A percentile compares a stretch with the other conserved stretches of the same genome.
Evolutionary conservation across 1,284 basidiomycete species (phyloP).

Genomic region (Ceratobasidium sp.): DNA sequence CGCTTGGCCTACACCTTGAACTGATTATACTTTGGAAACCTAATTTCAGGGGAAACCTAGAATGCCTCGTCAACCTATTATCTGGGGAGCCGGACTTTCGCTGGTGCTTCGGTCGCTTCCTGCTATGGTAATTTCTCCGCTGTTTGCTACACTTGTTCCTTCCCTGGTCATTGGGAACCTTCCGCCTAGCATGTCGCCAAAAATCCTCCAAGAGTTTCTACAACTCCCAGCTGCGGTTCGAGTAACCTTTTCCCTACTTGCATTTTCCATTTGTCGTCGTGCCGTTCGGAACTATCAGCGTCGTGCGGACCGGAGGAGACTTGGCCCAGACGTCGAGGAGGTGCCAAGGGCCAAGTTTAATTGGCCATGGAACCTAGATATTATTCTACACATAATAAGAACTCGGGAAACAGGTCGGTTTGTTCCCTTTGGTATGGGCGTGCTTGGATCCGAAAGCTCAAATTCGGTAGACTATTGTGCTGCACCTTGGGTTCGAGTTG

Average conservation of each 20-base stretch:
- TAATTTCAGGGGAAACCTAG: no score
- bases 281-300: neutral
- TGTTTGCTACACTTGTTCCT: neutral
- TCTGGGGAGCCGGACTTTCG: no score
- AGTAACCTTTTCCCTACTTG: neutral
- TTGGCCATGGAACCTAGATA: conserved; percentile 21
- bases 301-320: conserved; percentile 4
- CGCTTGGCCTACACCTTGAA: no score
- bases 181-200: neutral
- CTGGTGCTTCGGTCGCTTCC: no score
- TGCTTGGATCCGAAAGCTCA: no score
- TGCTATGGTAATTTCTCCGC: no score
- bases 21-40: no score
- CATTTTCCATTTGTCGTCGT: neutral
- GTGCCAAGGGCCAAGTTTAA: conserved; percentile 2
- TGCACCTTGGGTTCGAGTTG: conserved; percentile 2
- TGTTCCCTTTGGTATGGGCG: neutral
- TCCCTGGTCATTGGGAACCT: neutral
- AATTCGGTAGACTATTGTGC: conserved; percentile 16
- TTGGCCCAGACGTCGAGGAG: conserved; percentile 23
- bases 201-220: neutral
- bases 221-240: conserved; percentile 11
- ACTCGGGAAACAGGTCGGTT: conserved; percentile 20
- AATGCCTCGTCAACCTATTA: no score
- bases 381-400: conserved; percentile 8